Base-by-base conservation (phyloP, 768 basidiomycete genomes). In the Lactifluus rugatus region DNA sequence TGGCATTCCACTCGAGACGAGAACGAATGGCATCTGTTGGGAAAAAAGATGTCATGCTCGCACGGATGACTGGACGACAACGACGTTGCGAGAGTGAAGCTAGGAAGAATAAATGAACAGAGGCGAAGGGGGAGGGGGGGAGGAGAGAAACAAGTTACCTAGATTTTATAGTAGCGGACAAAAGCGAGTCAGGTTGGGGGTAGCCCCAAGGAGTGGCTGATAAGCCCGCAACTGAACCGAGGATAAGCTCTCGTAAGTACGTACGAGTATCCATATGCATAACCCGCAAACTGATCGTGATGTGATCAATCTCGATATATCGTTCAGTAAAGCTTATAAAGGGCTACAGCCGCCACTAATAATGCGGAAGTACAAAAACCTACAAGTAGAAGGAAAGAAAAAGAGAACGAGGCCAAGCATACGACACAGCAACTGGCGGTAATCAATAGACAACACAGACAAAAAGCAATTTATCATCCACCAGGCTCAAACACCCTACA, bases 1-100 rank as follows among this genome's bases (percentile, higher is more conserved):
- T 81, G 48, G 93, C 84, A 68, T 86, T 85, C 95, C 95, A 98
- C 73, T 93, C 87, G 71, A 97, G 83, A 71, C 93, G 92, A 64
- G 87, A 88, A 63, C 81, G 80, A 68, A 84, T 68, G 46, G 57
- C 31, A 21, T 63, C 48, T 44, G 64, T 32, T 16, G 67, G 56
- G 64, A 70, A 45, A 42, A 52, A 46, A 21, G 56, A 45, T 36
- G 63, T 26, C 63, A 64, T 64, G 26, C 21, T 48, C 32, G 37
- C n/a, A 6, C 14, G 31, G 48, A 41, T 23, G 32, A 34, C 31
- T 19, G 8, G 36, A 42, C 34, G 53, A 54, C n/a, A n/a, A n/a
- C n/a, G n/a, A n/a, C n/a, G n/a, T 26, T 31, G 42, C 36, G 21
- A 11, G n/a, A 34, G 52, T 32, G 48, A 34, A 36, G 23, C 25